Conservation (phyloP, 306 rosid genomes). For the Mimosa pudica region DNA sequence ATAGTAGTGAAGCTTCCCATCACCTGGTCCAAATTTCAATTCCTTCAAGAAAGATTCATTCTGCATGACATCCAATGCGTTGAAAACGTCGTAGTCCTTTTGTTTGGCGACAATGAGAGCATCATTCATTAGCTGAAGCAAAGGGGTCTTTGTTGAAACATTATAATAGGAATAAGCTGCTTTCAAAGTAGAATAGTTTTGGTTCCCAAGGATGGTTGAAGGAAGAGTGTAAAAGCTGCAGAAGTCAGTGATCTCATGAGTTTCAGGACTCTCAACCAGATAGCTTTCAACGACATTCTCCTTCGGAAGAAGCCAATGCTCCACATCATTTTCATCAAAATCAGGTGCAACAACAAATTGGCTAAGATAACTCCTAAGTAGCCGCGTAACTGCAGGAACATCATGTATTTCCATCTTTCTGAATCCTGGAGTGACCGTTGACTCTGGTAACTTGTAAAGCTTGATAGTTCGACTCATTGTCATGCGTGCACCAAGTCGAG, state of each 20-base stretch:
- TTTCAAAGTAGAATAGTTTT: slow-evolving; percentile 41
- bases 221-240: slow-evolving; percentile 85
- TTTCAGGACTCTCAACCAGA: slow-evolving; percentile 68
- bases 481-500: slow-evolving; percentile 86
- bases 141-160: slow-evolving; percentile 42
- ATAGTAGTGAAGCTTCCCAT: slow-evolving; percentile 53
- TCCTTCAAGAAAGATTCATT: slow-evolving; percentile 51
- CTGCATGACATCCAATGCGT: slow-evolving; percentile 51
- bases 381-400: slow-evolving; percentile 68
- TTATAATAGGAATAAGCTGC: slow-evolving; percentile 49
- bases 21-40: slow-evolving; percentile 53
- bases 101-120: slow-evolving; percentile 48
- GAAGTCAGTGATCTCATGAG: slow-evolving; percentile 68
- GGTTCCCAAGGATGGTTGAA: slow-evolving; percentile 48
- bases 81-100: slow-evolving; percentile 46
- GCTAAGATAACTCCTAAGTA: slow-evolving; percentile 60
- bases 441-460: slow-evolving; percentile 70
- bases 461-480: slow-evolving; percentile 79
- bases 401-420: slow-evolving; percentile 72
- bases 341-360: slow-evolving; percentile 70
- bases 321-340: slow-evolving; percentile 69
- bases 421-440: slow-evolving; percentile 66
- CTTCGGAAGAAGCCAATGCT: slow-evolving; percentile 68
- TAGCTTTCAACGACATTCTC: slow-evolving; percentile 70
- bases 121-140: slow-evolving; percentile 48